Base-by-base conservation (phyloP, 208 protist species). In the Trypanosoma platydactyli region DNA sequence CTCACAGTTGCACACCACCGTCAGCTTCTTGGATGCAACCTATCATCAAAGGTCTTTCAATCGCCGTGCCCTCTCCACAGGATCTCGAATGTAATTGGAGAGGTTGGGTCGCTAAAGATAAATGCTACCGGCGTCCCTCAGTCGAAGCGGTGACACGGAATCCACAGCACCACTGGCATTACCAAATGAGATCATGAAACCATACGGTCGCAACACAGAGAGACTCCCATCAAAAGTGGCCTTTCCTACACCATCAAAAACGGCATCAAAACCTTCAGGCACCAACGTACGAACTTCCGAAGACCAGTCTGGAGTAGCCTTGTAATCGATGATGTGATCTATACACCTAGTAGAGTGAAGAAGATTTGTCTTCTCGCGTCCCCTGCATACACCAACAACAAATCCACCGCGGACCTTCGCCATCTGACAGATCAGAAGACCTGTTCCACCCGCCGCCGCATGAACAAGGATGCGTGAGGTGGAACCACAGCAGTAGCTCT, bases 201-300 rank as follows among this genome's bases (percentile, higher is more conserved):
- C 94, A 29, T 88, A 80, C 29, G 71, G 79, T 30, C 83, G 73
- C 41, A 98, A 74, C 40, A 83, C 75, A 11, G 76, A 76, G 1
- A 97, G 69, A 38, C 77, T 83, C 45, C 80, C 80, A 42, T 79
- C 54, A 72, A 91, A 96, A 18, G 92, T 97, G 1, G 69, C 48
- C 54, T 64, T 46, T 38, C 95, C 95, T 22, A 98, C 92, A 62
- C 92, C 90, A 73, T 98, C 94, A 64, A 89, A 96, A 18, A 97
- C 94, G 7, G 70, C 78, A 68, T 97, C 80, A 25, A 92, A 79
- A 51, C 84, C 86, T 3, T 71, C 62, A 16, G 87, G 88, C 35
- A 63, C 62, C 9, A 93, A 62, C 46, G 69, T 35, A 22, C 72
- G 78, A 44, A 97, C 88, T 27, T 70, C 64, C 11, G 63, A 48